Evolutionary conservation across 441 rosid genomes (phyloP).

Genomic region (Geranium incanum): DNA sequence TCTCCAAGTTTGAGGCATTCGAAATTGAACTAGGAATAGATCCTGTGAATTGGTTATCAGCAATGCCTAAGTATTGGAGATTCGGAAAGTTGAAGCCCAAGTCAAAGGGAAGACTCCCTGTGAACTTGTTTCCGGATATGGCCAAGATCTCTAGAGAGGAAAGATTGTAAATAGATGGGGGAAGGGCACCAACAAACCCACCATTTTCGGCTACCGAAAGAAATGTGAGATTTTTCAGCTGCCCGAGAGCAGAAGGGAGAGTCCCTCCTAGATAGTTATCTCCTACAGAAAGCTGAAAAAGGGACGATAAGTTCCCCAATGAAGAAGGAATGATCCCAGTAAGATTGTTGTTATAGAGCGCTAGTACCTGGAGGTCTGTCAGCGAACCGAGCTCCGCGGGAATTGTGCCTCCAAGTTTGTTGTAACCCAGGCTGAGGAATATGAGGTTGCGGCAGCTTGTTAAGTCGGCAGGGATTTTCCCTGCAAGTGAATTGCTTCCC

Average conservation of each 20-base stretch:
- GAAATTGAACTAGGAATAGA: slow-evolving; percentile 22
- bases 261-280: slow-evolving; percentile 17
- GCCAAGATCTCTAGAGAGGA: slow-evolving; percentile 1
- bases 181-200: slow-evolving; percentile 21
- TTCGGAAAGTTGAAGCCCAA: slow-evolving; percentile 18
- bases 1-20: slow-evolving; percentile 19
- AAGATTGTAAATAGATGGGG: slow-evolving; percentile 25
- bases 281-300: not conserved
- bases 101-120: slow-evolving; percentile 19
- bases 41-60: slow-evolving; percentile 10
- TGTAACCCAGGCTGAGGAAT: not conserved
- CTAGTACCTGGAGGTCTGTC: slow-evolving; percentile 8
- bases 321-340: slow-evolving; percentile 21
- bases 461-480: slow-evolving; percentile 15
- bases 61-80: not conserved
- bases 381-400: slow-evolving; percentile 4
- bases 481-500: slow-evolving; percentile 10
- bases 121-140: slow-evolving; percentile 13
- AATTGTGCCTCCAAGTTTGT: slow-evolving; percentile 11
- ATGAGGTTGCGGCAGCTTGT: slow-evolving; percentile 9
- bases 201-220: slow-evolving; percentile 3
- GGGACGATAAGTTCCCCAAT: slow-evolving; percentile 24
- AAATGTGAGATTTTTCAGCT: slow-evolving; percentile 3
- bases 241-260: slow-evolving; percentile 19
- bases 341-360: not conserved